Conservation (phyloP, 495 filamentous ascomycete species). For the Penicillium fimorum region DNA sequence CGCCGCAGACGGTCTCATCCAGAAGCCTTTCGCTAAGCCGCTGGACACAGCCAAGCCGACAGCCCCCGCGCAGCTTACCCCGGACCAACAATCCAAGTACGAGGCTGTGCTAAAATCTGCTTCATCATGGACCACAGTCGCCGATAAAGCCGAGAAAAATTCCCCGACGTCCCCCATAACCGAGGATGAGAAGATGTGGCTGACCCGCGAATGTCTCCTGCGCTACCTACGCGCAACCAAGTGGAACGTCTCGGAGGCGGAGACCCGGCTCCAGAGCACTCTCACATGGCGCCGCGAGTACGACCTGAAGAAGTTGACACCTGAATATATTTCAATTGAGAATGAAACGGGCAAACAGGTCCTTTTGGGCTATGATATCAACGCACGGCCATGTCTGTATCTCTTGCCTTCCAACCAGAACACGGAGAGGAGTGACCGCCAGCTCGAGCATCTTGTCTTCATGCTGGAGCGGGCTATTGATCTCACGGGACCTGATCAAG, state of each 20-base stretch:
- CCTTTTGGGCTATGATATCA: slow-evolving; percentile 80
- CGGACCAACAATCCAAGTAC: slow-evolving; percentile 84
- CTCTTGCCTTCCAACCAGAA: slow-evolving; percentile 88
- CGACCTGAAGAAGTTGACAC: slow-evolving; percentile 66
- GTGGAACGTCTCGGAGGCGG: slow-evolving; percentile 76
- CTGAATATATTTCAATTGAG: slow-evolving; percentile 83
- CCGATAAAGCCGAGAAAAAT: slow-evolving; percentile 55
- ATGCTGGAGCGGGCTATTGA: slow-evolving; percentile 92
- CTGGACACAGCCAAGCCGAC: slow-evolving; percentile 53
- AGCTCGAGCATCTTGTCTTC: slow-evolving; percentile 90
- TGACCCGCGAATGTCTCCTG: slow-evolving; percentile 87
- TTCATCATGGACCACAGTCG: slow-evolving; percentile 69
- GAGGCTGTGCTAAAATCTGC: slow-evolving; percentile 65
- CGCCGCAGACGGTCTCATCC: slow-evolving; percentile 51
- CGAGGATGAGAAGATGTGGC: slow-evolving; percentile 81
- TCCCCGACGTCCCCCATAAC: slow-evolving; percentile 64
- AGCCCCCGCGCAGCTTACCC: slow-evolving; percentile 54
- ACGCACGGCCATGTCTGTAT: slow-evolving; percentile 82
- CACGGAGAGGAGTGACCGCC: slow-evolving; percentile 81
- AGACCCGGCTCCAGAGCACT: slow-evolving; percentile 73
- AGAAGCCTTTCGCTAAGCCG: slow-evolving; percentile 69
- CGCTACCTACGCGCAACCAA: slow-evolving; percentile 92
- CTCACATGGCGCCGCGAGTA: slow-evolving; percentile 89
- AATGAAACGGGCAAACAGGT: slow-evolving; percentile 97
- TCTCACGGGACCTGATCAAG: slow-evolving; percentile 79